These are phyloP conservation scores for Dichomitus squalens DNA, from an alignment of 1,284 basidiomycete genomes.

Conservation along the genomic window DNA sequence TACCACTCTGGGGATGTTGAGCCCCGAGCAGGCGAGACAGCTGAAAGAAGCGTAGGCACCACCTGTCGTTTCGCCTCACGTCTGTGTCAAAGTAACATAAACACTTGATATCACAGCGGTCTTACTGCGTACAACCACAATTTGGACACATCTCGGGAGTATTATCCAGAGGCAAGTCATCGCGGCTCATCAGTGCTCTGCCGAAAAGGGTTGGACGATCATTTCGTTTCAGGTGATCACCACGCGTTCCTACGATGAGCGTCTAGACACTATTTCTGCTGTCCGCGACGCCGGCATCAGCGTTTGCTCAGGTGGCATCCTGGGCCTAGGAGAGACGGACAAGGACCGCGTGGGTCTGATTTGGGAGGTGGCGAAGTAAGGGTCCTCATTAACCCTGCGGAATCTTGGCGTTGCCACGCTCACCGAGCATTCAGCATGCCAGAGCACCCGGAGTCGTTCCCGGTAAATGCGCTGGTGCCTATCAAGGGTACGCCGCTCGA, in stretches of 20 bases:
- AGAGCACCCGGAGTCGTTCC: conserved; percentile 97
- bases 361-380: conserved; percentile 89
- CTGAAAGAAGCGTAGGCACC: conserved; percentile 84
- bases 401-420: neutral
- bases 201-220: conserved; percentile 1
- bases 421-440: conserved; percentile 65
- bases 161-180: conserved; percentile 79
- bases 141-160: conserved; percentile 96
- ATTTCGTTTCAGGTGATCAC: conserved; percentile 78
- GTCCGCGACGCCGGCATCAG: conserved; percentile 96
- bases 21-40: conserved; percentile 89
- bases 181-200: neutral
- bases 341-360: conserved; percentile 93
- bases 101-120: conserved; percentile 52
- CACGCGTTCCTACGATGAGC: conserved; percentile 92
- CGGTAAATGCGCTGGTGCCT: conserved; percentile 92
- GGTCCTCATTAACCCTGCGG: conserved; percentile 8
- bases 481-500: conserved; percentile 77
- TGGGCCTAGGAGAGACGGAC: conserved; percentile 93
- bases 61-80: neutral
- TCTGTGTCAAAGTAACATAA: neutral
- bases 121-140: conserved; percentile 99
- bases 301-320: conserved; percentile 96
- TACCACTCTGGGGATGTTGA: conserved; percentile 97
- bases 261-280: conserved; percentile 86